Percentiles rank a stretch among this genome's conserved stretches.
phyloP scores from a whole-genome alignment of 768 basidiomycete genomes.

The Leccinum rimulosum region DNA sequence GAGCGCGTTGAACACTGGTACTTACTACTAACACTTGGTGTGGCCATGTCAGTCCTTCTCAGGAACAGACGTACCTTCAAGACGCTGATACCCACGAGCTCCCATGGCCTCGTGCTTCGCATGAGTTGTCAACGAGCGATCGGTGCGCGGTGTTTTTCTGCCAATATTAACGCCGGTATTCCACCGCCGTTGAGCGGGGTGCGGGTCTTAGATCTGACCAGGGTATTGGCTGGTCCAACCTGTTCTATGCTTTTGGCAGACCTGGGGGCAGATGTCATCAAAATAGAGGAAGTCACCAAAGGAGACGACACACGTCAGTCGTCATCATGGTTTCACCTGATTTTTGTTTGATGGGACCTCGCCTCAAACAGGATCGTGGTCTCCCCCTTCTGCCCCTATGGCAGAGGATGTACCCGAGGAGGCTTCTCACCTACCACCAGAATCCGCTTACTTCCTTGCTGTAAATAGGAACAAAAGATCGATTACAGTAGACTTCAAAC shows the following conservation, averaged over 20 bases:
- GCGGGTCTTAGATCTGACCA: slow-evolving; percentile 83
- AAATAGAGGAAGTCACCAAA: slow-evolving; percentile 74
- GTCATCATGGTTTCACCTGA: slow-evolving; percentile 2
- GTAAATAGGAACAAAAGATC: slow-evolving; percentile 89
- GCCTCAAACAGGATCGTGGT: slow-evolving; percentile 54
- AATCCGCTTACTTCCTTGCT: slow-evolving; percentile 90
- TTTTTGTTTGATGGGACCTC: slow-evolving; percentile 13
- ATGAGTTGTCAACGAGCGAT: slow-evolving; percentile 1
- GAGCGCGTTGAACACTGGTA: neutral
- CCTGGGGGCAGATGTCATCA: slow-evolving; percentile 90
- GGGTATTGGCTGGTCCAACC: slow-evolving; percentile 89
- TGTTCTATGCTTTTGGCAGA: slow-evolving; percentile 94
- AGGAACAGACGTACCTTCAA: neutral
- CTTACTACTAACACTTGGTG: neutral
- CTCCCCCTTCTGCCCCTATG: slow-evolving; percentile 57
- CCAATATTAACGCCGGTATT: slow-evolving; percentile 44
- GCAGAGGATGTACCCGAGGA: slow-evolving; percentile 47
- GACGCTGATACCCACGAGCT: neutral
- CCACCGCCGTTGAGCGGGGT: slow-evolving; percentile 78
- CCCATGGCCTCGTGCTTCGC: neutral
- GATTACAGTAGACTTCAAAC: slow-evolving; percentile 87
- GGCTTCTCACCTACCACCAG: slow-evolving; percentile 71
- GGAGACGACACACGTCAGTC: slow-evolving; percentile 88
- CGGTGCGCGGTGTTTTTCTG: slow-evolving; percentile 15
- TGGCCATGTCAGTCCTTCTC: slow-evolving; percentile 11